Percentiles rank a stretch among this genome's conserved stretches.
Evolutionary conservation across 192 early-diverging fungal species (phyloP).

Genomic region (Linnemannia exigua): DNA sequence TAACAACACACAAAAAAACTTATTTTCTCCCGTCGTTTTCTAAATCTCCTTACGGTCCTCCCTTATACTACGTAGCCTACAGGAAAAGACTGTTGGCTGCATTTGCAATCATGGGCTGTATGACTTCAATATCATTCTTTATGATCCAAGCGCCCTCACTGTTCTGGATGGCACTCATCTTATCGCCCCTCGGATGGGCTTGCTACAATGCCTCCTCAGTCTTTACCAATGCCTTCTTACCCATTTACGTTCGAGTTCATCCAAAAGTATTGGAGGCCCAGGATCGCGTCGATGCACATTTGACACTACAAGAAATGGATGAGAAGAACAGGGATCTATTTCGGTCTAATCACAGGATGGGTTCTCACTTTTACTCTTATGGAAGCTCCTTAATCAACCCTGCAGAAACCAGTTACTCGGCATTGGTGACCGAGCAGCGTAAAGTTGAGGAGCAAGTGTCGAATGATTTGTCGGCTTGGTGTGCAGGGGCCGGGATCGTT

Average conservation of each 20-base stretch:
- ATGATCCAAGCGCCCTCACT: constrained; percentile 21
- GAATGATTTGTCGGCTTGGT: constrained; percentile 60
- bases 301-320: constrained; percentile 8
- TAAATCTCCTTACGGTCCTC: background rate
- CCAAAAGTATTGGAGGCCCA: constrained; percentile 54
- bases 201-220: constrained; percentile 62
- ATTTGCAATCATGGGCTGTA: constrained; percentile 53
- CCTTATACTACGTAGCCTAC: constrained; percentile 20
- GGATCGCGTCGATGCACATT: constrained; percentile 4
- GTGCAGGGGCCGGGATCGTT: constrained; percentile 37
- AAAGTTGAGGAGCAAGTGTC: constrained; percentile 51
- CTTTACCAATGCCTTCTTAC: constrained; percentile 69
- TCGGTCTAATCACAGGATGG: background rate
- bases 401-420: background rate
- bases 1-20: constrained; percentile 22
- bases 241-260: constrained; percentile 57
- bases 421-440: constrained; percentile 15
- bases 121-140: constrained; percentile 42
- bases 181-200: constrained; percentile 48
- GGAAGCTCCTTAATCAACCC: background rate
- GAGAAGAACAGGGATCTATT: constrained; percentile 15
- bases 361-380: background rate
- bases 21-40: constrained; percentile 2
- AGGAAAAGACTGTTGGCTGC: constrained; percentile 32
- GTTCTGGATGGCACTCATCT: constrained; percentile 31